Evolutionary conservation across 2,329 filamentous ascomycete genomes (phyloP).

Genomic region (Fusarium sambucinum): DNA sequence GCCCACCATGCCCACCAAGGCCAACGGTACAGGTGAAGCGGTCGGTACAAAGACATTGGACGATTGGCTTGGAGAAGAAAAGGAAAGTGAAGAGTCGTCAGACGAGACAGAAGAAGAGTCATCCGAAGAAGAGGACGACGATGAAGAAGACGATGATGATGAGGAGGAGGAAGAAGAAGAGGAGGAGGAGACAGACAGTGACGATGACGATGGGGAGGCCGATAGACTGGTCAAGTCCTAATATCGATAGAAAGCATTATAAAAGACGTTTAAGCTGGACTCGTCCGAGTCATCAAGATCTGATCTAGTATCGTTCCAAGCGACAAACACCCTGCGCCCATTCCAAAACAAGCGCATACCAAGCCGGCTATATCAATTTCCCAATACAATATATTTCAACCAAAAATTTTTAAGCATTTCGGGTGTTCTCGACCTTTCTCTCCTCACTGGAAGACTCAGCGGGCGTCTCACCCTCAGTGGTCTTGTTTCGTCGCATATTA

Average conservation of each 20-base stretch:
- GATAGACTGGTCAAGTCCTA: conserved; percentile 58
- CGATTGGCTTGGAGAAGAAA: conserved; percentile 87
- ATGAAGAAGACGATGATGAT: conserved; percentile 63
- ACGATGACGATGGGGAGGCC: conserved; percentile 59
- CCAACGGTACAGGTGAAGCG: conserved; percentile 66
- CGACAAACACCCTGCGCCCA: conserved; percentile 8
- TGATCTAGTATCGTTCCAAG: conserved; percentile 12
- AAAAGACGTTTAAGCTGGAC: conserved; percentile 16
- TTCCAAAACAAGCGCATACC: conserved; percentile 4
- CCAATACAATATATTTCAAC: background rate
- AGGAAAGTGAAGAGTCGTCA: conserved; percentile 67
- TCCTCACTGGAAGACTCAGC: conserved; percentile 50
- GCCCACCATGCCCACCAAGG: conserved; percentile 57
- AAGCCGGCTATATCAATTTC: background rate
- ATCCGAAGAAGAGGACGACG: conserved; percentile 63
- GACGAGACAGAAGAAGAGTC: conserved; percentile 64
- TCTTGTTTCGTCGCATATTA: conserved; percentile 42
- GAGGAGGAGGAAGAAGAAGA: conserved; percentile 61
- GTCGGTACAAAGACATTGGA: conserved; percentile 82
- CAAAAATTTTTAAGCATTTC: conserved; percentile 26
- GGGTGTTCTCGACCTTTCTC: conserved; percentile 34
- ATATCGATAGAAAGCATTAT: conserved; percentile 38
- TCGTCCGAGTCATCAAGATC: conserved; percentile 26
- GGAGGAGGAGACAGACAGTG: conserved; percentile 63
- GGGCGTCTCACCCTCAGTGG: conserved; percentile 42